Base-by-base conservation (phyloP, 768 basidiomycete species). In the Leccinum incarnatum region DNA sequence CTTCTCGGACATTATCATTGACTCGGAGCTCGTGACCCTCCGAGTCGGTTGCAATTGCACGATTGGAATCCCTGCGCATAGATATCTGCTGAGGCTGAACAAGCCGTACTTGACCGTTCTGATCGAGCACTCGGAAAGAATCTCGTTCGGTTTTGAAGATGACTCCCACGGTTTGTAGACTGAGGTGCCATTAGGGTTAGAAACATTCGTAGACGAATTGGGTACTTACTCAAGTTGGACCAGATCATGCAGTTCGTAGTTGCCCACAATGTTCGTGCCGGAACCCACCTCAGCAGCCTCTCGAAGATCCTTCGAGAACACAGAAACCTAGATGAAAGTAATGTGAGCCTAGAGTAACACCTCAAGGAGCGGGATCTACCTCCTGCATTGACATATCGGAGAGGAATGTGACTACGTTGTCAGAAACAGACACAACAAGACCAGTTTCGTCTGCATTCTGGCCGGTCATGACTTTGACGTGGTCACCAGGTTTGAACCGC, bases 361-460 rank as follows among this genome's bases (percentile, higher is more conserved):
- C 29, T 23, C 23, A 36, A 56, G 23, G 11, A 53, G 3, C 27
- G 48, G n/a, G 1, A 10, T 64, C 52, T 59, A 93, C 95, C 85
- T 98, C 96, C 67, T 93, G 90, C 85, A 95, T 87, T 2, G 91
- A 89, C 86, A 98, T 91, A 71, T 98, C 97, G n/a, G 93, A 96
- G 64, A 97, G 75, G 77, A 98, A 95, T 1, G 96, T 98, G 15
- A 98, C 91, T 25, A 94, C 85, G 53, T 95, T 93, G 66, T 93
- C 92, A 4, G 89, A 80, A 19, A 95, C 88, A 21, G 93, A 89
- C 23, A 98, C 90, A 37, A 99, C 96, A 66, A 98, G 81, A 77
- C 97, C 97, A 3, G 95, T 95, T 74, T 97, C 95, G 67, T 97
- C 93, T 8, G 86, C 84, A 69, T 98, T 97, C 74, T 94, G 88